Percentiles rank a stretch among this genome's conserved stretches.
These are phyloP conservation scores for Populus tomentosa DNA, from an alignment of 441 rosid genomes.

Conservation along the genomic window DNA sequence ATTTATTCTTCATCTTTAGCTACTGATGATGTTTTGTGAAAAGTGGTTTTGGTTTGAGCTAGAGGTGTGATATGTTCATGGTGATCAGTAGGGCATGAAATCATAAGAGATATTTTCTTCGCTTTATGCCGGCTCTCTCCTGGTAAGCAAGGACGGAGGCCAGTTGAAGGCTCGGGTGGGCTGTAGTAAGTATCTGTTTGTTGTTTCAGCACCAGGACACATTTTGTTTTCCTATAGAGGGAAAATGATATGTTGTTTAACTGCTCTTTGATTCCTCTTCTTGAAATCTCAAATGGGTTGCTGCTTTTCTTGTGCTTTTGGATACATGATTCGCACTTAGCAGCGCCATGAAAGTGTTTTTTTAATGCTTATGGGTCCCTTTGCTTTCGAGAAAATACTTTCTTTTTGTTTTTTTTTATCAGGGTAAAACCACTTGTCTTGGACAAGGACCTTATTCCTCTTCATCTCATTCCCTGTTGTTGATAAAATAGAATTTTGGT, in stretches of 20 bases:
- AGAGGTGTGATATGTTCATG: not conserved
- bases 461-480: not conserved
- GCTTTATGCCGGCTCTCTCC: not conserved
- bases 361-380: not conserved
- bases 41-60: not conserved
- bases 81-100: not conserved
- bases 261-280: not conserved
- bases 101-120: not conserved
- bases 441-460: conserved; percentile 5
- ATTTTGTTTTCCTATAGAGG: not conserved
- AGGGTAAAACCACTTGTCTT: conserved; percentile 16
- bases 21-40: not conserved
- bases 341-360: no score
- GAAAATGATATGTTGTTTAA: not conserved
- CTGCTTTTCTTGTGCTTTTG: not conserved
- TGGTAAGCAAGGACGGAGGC: not conserved
- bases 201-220: not conserved
- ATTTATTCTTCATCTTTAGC: not conserved
- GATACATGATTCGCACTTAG: not conserved
- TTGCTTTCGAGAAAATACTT: not conserved
- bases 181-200: not conserved
- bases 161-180: no score
- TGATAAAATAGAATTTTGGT: not conserved
- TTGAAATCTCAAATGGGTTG: no score
- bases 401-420: not conserved